Percentiles rank a stretch among this genome's conserved stretches.
phyloP scores from a whole-genome alignment of 2,329 filamentous ascomycete species.

The Tolypocladium tropicale region DNA sequence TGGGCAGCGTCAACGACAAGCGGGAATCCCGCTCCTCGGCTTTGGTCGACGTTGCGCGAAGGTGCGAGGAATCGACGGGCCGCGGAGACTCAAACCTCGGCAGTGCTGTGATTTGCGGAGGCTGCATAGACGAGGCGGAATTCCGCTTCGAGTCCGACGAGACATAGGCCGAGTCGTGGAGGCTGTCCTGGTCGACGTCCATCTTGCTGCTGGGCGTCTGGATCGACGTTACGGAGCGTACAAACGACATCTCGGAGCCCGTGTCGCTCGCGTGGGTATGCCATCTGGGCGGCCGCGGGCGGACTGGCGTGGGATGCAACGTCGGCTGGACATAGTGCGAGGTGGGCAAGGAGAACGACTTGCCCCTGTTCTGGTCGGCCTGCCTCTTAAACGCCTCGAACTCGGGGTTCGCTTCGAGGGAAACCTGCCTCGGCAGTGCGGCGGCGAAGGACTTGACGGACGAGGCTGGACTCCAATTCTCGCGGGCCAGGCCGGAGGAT shows the following conservation, averaged over 20 bases:
- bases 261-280: constrained; percentile 37
- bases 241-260: constrained; percentile 22
- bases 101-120: constrained; percentile 27
- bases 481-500: constrained; percentile 51
- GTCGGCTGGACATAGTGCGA: constrained; percentile 32
- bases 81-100: constrained; percentile 31
- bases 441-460: constrained; percentile 62
- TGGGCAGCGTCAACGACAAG: constrained; percentile 42
- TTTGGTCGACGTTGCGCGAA: constrained; percentile 23
- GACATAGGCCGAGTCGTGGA: constrained; percentile 43
- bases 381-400: constrained; percentile 71
- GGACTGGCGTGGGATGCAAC: constrained; percentile 17
- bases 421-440: constrained; percentile 56
- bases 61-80: constrained; percentile 16
- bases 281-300: constrained; percentile 35
- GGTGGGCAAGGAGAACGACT: constrained; percentile 33
- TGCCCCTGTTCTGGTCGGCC: constrained; percentile 51
- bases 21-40: constrained; percentile 42
- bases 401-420: constrained; percentile 68
- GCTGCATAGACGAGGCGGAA: constrained; percentile 35
- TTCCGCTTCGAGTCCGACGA: constrained; percentile 44
- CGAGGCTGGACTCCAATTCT: constrained; percentile 65
- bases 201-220: constrained; percentile 18
- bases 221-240: constrained; percentile 10
- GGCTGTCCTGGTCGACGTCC: constrained; percentile 35